Conservation (phyloP, 108 stramenopile species). For the Cyclotella atomus region DNA sequence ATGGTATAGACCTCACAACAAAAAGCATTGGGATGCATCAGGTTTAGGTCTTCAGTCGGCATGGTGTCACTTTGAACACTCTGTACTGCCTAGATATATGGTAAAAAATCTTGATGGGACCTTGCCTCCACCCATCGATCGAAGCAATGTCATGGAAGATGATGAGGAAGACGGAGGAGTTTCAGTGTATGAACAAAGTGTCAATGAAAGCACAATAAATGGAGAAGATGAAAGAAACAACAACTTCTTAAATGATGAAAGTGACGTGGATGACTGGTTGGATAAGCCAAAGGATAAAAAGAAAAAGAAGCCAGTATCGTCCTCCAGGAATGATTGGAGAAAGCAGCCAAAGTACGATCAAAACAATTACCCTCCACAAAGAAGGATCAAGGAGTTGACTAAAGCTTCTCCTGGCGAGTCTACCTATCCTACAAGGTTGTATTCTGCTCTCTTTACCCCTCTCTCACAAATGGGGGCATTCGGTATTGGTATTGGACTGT, state of each 20-base stretch:
- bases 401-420: constrained; percentile 78
- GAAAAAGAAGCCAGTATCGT: constrained; percentile 13
- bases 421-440: constrained; percentile 53
- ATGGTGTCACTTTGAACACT: constrained; percentile 92
- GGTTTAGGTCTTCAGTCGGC: constrained; percentile 56
- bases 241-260: no score
- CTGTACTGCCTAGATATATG: constrained; percentile 66
- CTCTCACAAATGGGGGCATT: constrained; percentile 60
- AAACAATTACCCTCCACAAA: constrained; percentile 3
- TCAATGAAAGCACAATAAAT: constrained; percentile 1
- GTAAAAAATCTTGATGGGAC: constrained; percentile 34
- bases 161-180: neutral
- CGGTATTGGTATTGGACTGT: constrained; percentile 67
- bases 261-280: constrained; percentile 50
- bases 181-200: neutral
- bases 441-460: constrained; percentile 62
- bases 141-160: neutral
- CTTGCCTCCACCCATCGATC: constrained; percentile 3
- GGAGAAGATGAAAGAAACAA: constrained; percentile 19
- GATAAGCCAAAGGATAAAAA: constrained; percentile 42
- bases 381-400: constrained; percentile 46
- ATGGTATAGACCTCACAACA: constrained; percentile 75
- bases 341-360: neutral
- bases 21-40: constrained; percentile 42
- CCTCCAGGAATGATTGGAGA: constrained; percentile 17